Base-by-base conservation (phyloP, 1,139 yeast genomes). In the Williopsis jadinii region DNA sequence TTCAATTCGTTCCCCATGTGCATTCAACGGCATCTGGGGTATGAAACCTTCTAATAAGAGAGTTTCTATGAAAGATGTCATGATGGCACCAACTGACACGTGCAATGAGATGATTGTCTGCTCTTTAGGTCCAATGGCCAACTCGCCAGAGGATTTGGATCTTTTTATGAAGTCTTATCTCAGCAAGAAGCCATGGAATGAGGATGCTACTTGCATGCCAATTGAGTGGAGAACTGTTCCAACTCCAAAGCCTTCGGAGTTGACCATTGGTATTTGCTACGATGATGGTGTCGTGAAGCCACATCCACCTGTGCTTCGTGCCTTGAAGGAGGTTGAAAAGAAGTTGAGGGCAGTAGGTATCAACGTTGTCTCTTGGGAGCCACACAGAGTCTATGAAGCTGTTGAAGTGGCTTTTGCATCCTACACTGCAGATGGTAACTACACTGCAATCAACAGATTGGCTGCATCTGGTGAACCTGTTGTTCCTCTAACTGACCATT, bases 1-100 rank as follows among this genome's bases (percentile, higher is more conserved):
- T 1, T 78, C 86, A 3, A 79, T 84, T 50, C 73, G 94, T 57
- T 79, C 74, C 2, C 94, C 94, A 3, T 83, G 90, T 30, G 87
- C 86, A 0, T 82, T 71, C 58, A 72, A 80, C 39, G 86, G 87
- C 28, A 61, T 75, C 45, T 75, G 67, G 57, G 92, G 90, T 12
- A 67, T 84, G 45, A 75, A 85, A 61, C 90, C 90, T 34, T 69
- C 86, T 9, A 66, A 82, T 5, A 76, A 77, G 59, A 70, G 90
- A 61, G 62, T 80, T 37, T 71, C 84, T 36, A 57, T 62, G 44
- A 44, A 58, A 41, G 79, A 81, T 34, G 75, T 79, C 32, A 47
- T 55, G 39, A 79, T 81, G 32, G 64, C 76, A n/a, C 77, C 79
- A 46, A 69, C 54, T 19, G 57, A 44, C 19, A 48, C 56, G 1